phyloP scores from a whole-genome alignment of 1,284 basidiomycete genomes.

The Ustilago tritici region DNA sequence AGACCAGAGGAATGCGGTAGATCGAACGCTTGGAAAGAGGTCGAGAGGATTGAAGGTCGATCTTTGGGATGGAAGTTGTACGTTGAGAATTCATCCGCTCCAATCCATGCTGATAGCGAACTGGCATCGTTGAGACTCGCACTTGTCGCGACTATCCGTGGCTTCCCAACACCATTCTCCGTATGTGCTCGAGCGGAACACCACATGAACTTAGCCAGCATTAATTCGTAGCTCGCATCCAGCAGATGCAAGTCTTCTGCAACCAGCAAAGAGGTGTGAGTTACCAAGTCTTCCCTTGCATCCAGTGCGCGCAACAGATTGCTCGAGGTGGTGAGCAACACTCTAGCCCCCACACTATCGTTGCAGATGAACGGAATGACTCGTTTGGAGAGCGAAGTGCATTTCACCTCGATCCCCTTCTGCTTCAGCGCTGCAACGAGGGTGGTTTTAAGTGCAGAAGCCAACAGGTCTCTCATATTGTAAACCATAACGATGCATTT shows the following conservation, averaged over 20 bases:
- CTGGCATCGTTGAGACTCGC: constrained; percentile 83
- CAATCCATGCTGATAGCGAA: constrained; percentile 86
- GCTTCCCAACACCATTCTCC: neutral
- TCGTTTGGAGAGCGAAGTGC: constrained; percentile 29
- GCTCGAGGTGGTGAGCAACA: constrained; percentile 70
- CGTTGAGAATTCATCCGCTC: constrained; percentile 76
- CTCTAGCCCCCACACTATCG: constrained; percentile 23
- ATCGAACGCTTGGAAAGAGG: constrained; percentile 82
- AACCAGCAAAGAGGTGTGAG: constrained; percentile 74
- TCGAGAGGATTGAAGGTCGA: constrained; percentile 82
- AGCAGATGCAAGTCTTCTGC: constrained; percentile 89
- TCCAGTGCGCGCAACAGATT: constrained; percentile 66
- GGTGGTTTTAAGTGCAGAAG: constrained; percentile 17
- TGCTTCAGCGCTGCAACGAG: constrained; percentile 29
- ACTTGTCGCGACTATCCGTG: constrained; percentile 82
- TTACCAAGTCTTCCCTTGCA: constrained; percentile 16
- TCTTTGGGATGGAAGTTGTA: constrained; percentile 86
- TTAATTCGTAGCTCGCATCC: constrained; percentile 85
- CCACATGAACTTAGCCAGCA: constrained; percentile 73
- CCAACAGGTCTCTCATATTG: constrained; percentile 28
- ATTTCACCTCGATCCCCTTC: constrained; percentile 33
- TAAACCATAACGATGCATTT: constrained; percentile 25
- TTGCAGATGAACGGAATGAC: constrained; percentile 25
- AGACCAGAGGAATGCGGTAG: constrained; percentile 87
- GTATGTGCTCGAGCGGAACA: constrained; percentile 7